Evolutionary conservation across 2,329 filamentous ascomycete genomes (phyloP).

Genomic region (Phialophora expanda): DNA sequence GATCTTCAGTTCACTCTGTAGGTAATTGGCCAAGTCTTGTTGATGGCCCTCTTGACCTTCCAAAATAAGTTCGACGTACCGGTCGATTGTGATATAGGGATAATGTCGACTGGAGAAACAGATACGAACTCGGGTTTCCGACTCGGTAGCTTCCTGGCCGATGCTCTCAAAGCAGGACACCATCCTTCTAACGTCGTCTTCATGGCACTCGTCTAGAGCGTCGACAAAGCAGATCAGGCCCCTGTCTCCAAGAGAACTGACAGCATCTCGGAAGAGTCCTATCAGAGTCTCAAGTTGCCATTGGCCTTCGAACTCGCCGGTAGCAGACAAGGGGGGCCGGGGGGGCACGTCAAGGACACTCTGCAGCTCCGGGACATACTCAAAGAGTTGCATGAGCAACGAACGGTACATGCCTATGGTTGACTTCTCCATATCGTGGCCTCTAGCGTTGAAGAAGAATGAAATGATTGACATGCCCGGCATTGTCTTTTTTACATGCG

Average conservation of each 20-base stretch:
- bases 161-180: slow-evolving; percentile 47
- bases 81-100: slow-evolving; percentile 47
- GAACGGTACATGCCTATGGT: slow-evolving; percentile 58
- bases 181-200: slow-evolving; percentile 48
- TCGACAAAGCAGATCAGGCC: slow-evolving; percentile 44
- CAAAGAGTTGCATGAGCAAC: slow-evolving; percentile 55
- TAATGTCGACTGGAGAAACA: slow-evolving; percentile 55
- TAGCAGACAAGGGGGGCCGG: neutral
- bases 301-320: slow-evolving; percentile 3
- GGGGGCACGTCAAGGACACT: slow-evolving; percentile 38
- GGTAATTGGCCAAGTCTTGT: slow-evolving; percentile 46
- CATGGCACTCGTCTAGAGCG: slow-evolving; percentile 35
- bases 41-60: slow-evolving; percentile 46
- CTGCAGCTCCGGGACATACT: slow-evolving; percentile 45
- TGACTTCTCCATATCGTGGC: slow-evolving; percentile 51
- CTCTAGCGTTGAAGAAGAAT: slow-evolving; percentile 58
- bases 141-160: slow-evolving; percentile 29
- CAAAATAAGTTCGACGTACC: slow-evolving; percentile 43
- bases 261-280: slow-evolving; percentile 39
- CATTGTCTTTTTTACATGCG: slow-evolving; percentile 29
- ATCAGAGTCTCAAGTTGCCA: slow-evolving; percentile 42
- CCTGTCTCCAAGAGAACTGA: slow-evolving; percentile 39
- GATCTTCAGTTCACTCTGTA: slow-evolving; percentile 42
- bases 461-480: slow-evolving; percentile 40
- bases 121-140: slow-evolving; percentile 39